These are phyloP conservation scores for Calocybe indica DNA, from an alignment of 768 basidiomycete species.

Conservation along the genomic window DNA sequence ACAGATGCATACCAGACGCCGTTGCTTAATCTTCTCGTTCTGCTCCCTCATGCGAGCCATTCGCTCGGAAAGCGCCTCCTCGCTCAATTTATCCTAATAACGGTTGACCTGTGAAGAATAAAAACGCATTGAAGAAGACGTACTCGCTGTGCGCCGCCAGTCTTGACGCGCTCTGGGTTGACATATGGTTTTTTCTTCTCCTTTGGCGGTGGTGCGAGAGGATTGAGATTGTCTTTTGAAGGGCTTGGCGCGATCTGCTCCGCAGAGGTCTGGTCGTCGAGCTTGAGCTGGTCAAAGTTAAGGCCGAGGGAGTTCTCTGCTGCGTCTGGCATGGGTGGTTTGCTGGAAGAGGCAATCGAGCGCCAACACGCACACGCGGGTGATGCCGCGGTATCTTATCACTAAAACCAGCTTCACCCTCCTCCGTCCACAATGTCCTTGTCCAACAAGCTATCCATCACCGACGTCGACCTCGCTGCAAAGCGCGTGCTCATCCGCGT, in stretches of 20 bases:
- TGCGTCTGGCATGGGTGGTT: conserved; percentile 30
- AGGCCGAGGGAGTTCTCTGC: conserved; percentile 65
- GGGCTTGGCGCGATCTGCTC: conserved; percentile 9
- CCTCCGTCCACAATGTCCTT: conserved; percentile 69
- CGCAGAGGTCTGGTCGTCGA: conserved; percentile 16
- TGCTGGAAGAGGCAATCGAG: conserved; percentile 1
- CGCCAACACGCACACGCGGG: background rate
- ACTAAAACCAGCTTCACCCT: conserved; percentile 3
- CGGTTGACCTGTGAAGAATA: conserved; percentile 6
- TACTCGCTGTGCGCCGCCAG: conserved; percentile 72
- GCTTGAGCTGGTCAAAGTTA: conserved; percentile 49
- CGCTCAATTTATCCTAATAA: conserved; percentile 30
- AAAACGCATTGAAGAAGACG: conserved; percentile 12
- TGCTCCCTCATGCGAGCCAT: conserved; percentile 60
- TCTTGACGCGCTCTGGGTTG: conserved; percentile 80
- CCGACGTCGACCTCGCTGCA: conserved; percentile 80
- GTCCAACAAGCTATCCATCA: conserved; percentile 90
- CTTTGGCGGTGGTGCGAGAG: conserved; percentile 15
- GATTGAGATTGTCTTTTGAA: background rate
- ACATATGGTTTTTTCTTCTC: conserved; percentile 72
- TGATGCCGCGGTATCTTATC: background rate
- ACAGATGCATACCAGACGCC: conserved; percentile 37
- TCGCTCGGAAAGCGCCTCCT: conserved; percentile 51
- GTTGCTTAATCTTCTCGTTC: conserved; percentile 63
- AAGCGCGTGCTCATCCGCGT: conserved; percentile 93